Evolutionary conservation across 2,329 filamentous ascomycete genomes (phyloP), one percentile per base, ranked within the genome.

Genomic region (Parastagonospora nodorum): DNA sequence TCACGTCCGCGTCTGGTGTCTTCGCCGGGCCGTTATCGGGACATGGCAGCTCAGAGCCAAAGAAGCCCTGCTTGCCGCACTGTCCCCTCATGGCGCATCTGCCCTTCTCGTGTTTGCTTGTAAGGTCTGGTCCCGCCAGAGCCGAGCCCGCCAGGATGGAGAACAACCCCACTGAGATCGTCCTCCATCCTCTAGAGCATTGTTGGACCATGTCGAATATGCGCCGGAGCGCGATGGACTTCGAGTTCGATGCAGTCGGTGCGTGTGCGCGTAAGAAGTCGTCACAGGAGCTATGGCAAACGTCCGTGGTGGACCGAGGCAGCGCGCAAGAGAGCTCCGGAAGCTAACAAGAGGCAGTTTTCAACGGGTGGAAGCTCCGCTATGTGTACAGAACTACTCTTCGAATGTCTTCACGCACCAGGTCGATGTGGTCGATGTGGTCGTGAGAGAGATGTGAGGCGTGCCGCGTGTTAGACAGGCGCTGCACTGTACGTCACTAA

Each of bases 11-110:
- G 16, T 88, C 84, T 1, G 93, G 93, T 30, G 88, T 82, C 57
- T 86, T 80, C 31, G 94, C 94, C 31, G 87, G 78, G 4, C 82
- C 92, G 71, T 99, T 99, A 76, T 99, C 93, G 11, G 92, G 86
- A 71, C 94, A 99, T 4, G 94, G 94, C 53, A 97, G 80, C 61
- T 96, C 85, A 50, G 90, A 88, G 48, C 92, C 90, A 67, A 97
- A 97, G 72, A 94, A 88, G 57, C 88, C 88, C 75, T 93, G 88
- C 74, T 92, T 92, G 41, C 94, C 94, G 71, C 94, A 99, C 57
- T 95, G 88, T 7, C 92, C 92, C 42, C 93, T 85, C 56, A 97
- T 90, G 1, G 93, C 91, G 74, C 93, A 97, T 58, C 93, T 84
- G 35, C 93, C 93, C 42, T 87, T 80, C 75, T 97, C 92, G 64